Conservation (phyloP, 2,329 filamentous ascomycete species). For the Tolypocladium ophioglossoides region DNA sequence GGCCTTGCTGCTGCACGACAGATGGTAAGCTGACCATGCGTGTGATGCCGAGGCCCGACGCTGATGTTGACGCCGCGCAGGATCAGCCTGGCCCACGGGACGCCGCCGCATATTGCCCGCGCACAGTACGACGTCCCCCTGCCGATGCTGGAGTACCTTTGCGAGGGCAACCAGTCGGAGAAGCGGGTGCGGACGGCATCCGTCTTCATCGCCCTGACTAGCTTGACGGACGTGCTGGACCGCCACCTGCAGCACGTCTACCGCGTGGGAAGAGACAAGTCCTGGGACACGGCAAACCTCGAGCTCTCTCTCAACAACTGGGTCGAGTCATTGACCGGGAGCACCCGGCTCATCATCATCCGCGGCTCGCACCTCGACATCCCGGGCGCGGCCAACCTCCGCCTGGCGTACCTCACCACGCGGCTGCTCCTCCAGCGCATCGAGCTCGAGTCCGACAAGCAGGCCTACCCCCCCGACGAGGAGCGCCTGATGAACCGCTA, state of each 20-base stretch:
- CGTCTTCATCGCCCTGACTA: slow-evolving; percentile 33
- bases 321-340: slow-evolving; percentile 29
- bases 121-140: slow-evolving; percentile 37
- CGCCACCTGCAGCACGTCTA: slow-evolving; percentile 23
- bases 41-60: too few species aligned
- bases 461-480: slow-evolving; percentile 10
- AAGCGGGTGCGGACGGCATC: slow-evolving; percentile 15
- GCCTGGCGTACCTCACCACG: slow-evolving; percentile 37
- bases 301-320: slow-evolving; percentile 30
- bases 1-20: slow-evolving; percentile 42
- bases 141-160: slow-evolving; percentile 26
- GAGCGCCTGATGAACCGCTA: slow-evolving; percentile 19
- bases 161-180: slow-evolving; percentile 8
- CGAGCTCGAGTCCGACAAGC: slow-evolving; percentile 29
- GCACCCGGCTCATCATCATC: slow-evolving; percentile 28
- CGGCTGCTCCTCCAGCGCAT: slow-evolving; percentile 36
- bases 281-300: slow-evolving; percentile 16
- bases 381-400: slow-evolving; percentile 38
- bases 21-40: slow-evolving; percentile 30
- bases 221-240: slow-evolving; percentile 29
- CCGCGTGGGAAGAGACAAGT: slow-evolving; percentile 18
- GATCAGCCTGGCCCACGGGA: slow-evolving; percentile 42
- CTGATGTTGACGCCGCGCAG: slow-evolving; percentile 14
- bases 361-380: slow-evolving; percentile 28
- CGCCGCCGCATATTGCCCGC: slow-evolving; percentile 35